Evolutionary conservation across 2,329 filamentous ascomycete genomes (phyloP), one percentile per base, ranked within the genome.

Genomic region (Chalaropsis ovoidea): DNA sequence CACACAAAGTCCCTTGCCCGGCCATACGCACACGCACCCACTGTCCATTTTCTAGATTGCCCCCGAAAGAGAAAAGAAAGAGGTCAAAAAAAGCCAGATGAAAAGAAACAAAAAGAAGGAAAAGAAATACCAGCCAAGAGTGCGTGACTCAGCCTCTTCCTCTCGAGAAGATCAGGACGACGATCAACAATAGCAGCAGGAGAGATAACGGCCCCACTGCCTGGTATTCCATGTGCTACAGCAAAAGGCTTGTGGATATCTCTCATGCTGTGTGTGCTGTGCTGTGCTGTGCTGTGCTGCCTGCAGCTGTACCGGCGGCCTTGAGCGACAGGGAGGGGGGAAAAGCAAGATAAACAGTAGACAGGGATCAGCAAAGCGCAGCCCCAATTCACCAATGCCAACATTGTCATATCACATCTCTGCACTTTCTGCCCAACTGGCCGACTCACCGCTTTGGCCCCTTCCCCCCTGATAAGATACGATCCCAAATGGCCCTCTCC

Each of bases 381-480:
- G 6, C 31, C n/a, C n/a, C n/a, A n/a, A n/a, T n/a, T n/a, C 31
- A 31, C 31, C 31, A 31, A 31, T 31, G 31, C 31, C 2, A 31
- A 31, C 2, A 3, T 31, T 31, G 31, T 6, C 31, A 2, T 31
- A 31, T 6, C 31, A 6, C 31, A 31, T n/a, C 43, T 19, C 43
- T 47, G 5, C 43, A 19, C 19, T 19, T 27, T 39, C n/a, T 39
- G 52, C 52, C 13, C 27, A 35, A 56, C 22, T 17, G 52, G 3
- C 13, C 43, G 15, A 5, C 43, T 47, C 22, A n/a, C 11, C 31
- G 31, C 52, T 56, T 35, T 56, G 52, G 24, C 27, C 27, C 8
- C 17, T 22, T 17, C 45, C 45, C 45, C 10, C 52, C 52, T 35
- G 27, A 58, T 58, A 58, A 58, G 52, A 58, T 35, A 58, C 13